Base-by-base conservation (phyloP, 495 filamentous ascomycete species). In the Jackrogersella multiformis region DNA sequence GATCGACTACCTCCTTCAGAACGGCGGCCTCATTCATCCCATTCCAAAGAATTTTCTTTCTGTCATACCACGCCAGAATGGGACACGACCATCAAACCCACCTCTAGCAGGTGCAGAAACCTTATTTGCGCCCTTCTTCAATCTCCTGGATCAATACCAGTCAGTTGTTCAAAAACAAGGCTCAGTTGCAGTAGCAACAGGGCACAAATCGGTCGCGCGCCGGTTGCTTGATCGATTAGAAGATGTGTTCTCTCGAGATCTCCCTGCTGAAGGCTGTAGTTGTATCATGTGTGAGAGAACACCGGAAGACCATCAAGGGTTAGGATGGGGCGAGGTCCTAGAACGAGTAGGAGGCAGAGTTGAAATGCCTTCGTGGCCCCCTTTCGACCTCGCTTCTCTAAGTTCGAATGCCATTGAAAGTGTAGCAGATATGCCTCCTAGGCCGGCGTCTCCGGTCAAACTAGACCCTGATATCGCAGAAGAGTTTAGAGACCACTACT, bases 251-350 rank as follows among this genome's bases (percentile, higher is more conserved):
- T 91, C 92, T 18, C 84, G 96, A 48, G 93, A 97, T 68, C 89
- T 99, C 32, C 90, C 92, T 0, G 89, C 88, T 0, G 89, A 97
- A 61, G 88, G 85, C 2, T 97, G 94, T 74, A 76, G 77, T 18
- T 94, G 94, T 75, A 76, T 91, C 45, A 90, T 97, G 82, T 97
- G 94, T 70, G 83, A 90, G 38, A 64, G 76, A 32, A 74, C 78
- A 4, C 83, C 83, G 23, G 84, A 89, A 46, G 81, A 81, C 1
- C 84, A 84, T 39, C 78, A 84, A 32, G 93, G 93, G 1, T 81
- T 97, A n/a, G 94, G 92, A 66, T 99, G 96, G 96, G 94, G 94
- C 1, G 96, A 98, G 67, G 92, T 98, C 5, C 81, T 99, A 21
- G 95, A 99, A 77, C 86, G 92, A 65, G 93, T 97, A 5, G 93